Conservation (phyloP, 805 yeast species). For the Lachancea fermentati region DNA sequence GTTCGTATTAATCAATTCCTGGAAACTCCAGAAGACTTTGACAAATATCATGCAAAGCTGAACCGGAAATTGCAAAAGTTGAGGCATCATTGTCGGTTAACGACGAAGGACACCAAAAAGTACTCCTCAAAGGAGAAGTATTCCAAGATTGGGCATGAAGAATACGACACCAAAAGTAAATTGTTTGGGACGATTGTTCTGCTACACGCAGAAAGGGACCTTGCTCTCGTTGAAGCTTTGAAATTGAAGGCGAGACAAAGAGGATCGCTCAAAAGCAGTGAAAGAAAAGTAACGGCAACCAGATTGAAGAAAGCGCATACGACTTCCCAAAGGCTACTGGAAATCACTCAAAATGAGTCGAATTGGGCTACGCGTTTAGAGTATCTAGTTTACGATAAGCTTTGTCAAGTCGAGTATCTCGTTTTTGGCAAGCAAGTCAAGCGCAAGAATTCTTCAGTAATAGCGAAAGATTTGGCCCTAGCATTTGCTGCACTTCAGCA, state of each 20-base stretch:
- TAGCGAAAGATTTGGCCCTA: slow-evolving; percentile 21
- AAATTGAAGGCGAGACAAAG: slow-evolving; percentile 29
- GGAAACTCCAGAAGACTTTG: slow-evolving; percentile 62
- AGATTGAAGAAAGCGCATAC: slow-evolving; percentile 61
- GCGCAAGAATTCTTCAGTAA: slow-evolving; percentile 18
- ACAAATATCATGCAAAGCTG: slow-evolving; percentile 57
- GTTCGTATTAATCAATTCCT: slow-evolving; percentile 59
- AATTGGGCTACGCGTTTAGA: slow-evolving; percentile 35
- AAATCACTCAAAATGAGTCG: slow-evolving; percentile 36
- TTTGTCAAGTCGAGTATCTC: slow-evolving; percentile 42
- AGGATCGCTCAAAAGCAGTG: slow-evolving; percentile 25
- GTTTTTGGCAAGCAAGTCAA: slow-evolving; percentile 24
- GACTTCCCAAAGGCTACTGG: slow-evolving; percentile 40
- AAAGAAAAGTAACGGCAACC: slow-evolving; percentile 47
- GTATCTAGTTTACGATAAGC: slow-evolving; percentile 38
- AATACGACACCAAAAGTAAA: slow-evolving; percentile 45
- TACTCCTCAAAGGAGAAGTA: slow-evolving; percentile 46
- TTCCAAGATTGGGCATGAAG: slow-evolving; percentile 41
- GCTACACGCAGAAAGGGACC: slow-evolving; percentile 70
- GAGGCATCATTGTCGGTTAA: slow-evolving; percentile 58
- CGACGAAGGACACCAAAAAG: slow-evolving; percentile 61
- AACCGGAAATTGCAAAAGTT: slow-evolving; percentile 56
- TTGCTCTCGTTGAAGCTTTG: slow-evolving; percentile 26
- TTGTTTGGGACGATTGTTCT: slow-evolving; percentile 54
- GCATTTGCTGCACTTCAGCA: slow-evolving; percentile 23